Percentiles rank a stretch among this genome's conserved stretches.
Conservation (phyloP, 176 grass and related monocot genomes). For the Juncus effusus region DNA sequence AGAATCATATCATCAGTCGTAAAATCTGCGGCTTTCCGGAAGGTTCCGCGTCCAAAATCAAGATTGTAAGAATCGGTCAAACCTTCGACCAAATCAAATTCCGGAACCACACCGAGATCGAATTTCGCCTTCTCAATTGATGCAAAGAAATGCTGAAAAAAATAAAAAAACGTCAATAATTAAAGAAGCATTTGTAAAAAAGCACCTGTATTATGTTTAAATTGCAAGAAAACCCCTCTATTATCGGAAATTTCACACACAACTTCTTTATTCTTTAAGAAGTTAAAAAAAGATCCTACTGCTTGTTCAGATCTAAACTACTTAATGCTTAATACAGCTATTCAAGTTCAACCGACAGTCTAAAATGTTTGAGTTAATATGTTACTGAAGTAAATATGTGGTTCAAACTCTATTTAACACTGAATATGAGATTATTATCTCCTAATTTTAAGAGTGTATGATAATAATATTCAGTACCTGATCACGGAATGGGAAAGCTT, state of each 20-base stretch:
- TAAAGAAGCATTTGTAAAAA: too few species aligned
- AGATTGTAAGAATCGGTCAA: constrained; percentile 88
- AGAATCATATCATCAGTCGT: constrained; percentile 93
- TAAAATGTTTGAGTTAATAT: too few species aligned
- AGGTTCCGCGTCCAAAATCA: constrained; percentile 79
- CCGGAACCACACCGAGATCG: constrained; percentile 50
- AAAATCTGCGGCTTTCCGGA: constrained; percentile 75
- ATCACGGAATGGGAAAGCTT: constrained; percentile 92
- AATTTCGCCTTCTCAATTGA: constrained; percentile 65
- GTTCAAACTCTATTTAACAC: background rate
- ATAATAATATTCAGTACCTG: constrained; percentile 41
- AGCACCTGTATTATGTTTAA: too few species aligned
- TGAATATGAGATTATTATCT: background rate
- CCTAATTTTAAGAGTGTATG: background rate
- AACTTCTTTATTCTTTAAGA: too few species aligned
- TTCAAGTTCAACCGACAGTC: too few species aligned
- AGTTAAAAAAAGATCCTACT: too few species aligned
- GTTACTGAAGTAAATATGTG: too few species aligned
- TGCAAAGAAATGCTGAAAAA: constrained; percentile 87
- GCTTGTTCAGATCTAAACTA: too few species aligned
- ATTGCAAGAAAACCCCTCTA: too few species aligned
- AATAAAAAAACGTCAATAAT: too few species aligned
- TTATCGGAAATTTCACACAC: too few species aligned
- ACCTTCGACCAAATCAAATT: constrained; percentile 61
- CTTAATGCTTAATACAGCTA: too few species aligned